Evolutionary conservation across 352 stramenopile species (phyloP).

Genomic region (Peronospora tabacina): DNA sequence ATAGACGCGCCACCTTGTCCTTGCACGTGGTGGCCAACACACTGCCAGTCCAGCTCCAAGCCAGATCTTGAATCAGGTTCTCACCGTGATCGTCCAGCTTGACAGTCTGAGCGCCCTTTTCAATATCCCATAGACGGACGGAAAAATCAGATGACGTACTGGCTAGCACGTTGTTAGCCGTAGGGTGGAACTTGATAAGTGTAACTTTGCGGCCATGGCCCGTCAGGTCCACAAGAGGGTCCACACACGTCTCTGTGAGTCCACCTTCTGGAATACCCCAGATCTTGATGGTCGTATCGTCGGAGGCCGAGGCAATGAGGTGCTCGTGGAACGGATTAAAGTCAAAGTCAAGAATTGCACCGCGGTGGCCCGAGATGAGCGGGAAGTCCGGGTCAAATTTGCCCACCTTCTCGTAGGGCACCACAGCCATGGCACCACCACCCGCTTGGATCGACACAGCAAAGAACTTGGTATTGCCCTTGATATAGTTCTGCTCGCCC

Average conservation of each 20-base stretch:
- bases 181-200: constrained; percentile 97
- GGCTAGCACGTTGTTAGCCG: constrained; percentile 94
- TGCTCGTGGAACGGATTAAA: constrained; percentile 98
- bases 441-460: constrained; percentile 90
- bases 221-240: constrained; percentile 93
- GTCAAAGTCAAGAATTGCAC: constrained; percentile 97
- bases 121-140: constrained; percentile 98
- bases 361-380: constrained; percentile 93
- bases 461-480: constrained; percentile 99
- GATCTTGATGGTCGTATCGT: constrained; percentile 98
- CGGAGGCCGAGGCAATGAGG: constrained; percentile 92
- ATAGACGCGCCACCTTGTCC: constrained; percentile 96
- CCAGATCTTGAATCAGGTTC: constrained; percentile 95
- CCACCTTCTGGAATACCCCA: constrained; percentile 94
- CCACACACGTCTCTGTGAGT: constrained; percentile 89
- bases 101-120: constrained; percentile 89
- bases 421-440: constrained; percentile 88
- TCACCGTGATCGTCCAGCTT: constrained; percentile 79
- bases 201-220: constrained; percentile 96
- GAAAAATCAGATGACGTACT: constrained; percentile 93
- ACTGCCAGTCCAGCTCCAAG: constrained; percentile 96
- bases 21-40: constrained; percentile 95
- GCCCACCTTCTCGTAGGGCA: constrained; percentile 91
- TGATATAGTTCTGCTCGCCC: constrained; percentile 99
- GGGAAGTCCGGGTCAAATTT: constrained; percentile 92